phyloP scores from a whole-genome alignment of 2,329 filamentous ascomycete genomes.

The Nemania bipapillata region DNA sequence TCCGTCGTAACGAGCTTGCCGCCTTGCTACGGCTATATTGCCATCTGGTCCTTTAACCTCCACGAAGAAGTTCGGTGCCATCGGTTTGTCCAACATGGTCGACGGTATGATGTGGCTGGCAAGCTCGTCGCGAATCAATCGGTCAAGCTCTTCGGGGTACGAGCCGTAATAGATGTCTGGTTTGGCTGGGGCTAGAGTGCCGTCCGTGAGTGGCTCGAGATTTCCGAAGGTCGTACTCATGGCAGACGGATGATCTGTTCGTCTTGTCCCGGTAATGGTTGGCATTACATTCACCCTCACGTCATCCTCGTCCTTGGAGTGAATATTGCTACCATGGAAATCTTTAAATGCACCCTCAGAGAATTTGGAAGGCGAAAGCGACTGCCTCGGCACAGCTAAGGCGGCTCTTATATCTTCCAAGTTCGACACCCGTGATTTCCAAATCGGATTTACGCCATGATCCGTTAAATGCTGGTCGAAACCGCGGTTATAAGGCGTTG shows the following conservation, averaged over 20 bases:
- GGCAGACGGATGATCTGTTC: not conserved
- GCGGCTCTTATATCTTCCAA: not conserved
- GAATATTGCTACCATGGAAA: too few relatives aligned
- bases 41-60: conserved; percentile 5
- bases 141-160: not conserved
- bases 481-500: not conserved
- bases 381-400: not conserved
- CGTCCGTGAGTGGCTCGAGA: conserved; percentile 4
- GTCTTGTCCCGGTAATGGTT: not conserved
- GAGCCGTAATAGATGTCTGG: conserved; percentile 12
- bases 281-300: not conserved
- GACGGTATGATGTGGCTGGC: not conserved
- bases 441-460: not conserved
- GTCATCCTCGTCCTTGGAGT: not conserved
- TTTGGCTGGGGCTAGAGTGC: not conserved
- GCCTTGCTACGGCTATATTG: not conserved
- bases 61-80: conserved; percentile 15
- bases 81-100: not conserved
- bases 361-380: not conserved
- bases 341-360: not conserved
- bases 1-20: conserved; percentile 5
- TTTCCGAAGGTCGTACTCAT: not conserved
- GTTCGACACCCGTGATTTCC: not conserved
- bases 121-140: not conserved
- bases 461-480: conserved; percentile 12